phyloP scores from a whole-genome alignment of 169 alveolate genomes.

The Babesia bigemina region DNA sequence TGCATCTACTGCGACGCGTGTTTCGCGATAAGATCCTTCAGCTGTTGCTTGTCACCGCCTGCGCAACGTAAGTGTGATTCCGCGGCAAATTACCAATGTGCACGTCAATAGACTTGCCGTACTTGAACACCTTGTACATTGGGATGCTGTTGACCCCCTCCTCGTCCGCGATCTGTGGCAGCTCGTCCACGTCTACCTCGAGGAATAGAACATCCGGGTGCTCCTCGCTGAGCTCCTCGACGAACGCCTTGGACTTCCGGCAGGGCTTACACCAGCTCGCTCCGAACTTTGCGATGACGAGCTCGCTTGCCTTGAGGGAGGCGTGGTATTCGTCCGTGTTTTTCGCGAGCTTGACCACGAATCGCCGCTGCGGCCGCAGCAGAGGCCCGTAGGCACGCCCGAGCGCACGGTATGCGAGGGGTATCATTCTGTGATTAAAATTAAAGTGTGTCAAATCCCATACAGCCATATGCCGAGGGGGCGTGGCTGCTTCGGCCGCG shows the following conservation, averaged over 20 bases:
- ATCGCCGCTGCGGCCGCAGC: slow-evolving; percentile 38
- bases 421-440: neutral
- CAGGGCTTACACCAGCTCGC: slow-evolving; percentile 85
- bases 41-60: slow-evolving; percentile 53
- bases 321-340: slow-evolving; percentile 72
- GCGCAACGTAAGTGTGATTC: neutral
- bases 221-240: slow-evolving; percentile 68
- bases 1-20: slow-evolving; percentile 6
- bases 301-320: slow-evolving; percentile 55
- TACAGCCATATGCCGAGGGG: neutral
- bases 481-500: neutral
- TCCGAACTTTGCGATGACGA: slow-evolving; percentile 76
- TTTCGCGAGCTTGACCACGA: slow-evolving; percentile 46
- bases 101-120: slow-evolving; percentile 60
- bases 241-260: slow-evolving; percentile 75
- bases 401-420: neutral
- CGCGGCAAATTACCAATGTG: slow-evolving; percentile 43
- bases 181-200: slow-evolving; percentile 66
- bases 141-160: slow-evolving; percentile 71
- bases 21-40: slow-evolving; percentile 27
- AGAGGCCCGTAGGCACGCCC: slow-evolving; percentile 10
- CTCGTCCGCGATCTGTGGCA: slow-evolving; percentile 72
- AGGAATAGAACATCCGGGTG: slow-evolving; percentile 47
- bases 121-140: slow-evolving; percentile 59
- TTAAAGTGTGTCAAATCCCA: neutral